Conservation (phyloP, 2,329 filamentous ascomycete species). For the Paecilomyces sp. region DNA sequence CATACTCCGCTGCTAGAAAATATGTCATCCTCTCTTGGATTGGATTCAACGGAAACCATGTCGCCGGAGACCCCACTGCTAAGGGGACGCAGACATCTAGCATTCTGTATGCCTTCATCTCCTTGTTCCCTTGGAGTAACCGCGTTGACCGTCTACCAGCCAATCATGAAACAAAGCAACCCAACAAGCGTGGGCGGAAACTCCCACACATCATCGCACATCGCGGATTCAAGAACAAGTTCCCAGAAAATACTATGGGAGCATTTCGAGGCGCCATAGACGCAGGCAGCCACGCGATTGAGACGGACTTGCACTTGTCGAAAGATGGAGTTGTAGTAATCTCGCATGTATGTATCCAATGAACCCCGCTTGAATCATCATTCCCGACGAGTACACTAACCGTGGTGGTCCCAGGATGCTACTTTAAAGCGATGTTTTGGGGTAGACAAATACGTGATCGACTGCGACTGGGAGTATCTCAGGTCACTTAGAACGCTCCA, state of each 20-base stretch:
- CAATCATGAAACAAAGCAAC: background rate
- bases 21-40: background rate
- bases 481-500: conserved; percentile 59
- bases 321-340: conserved; percentile 78
- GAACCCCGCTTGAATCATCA: background rate
- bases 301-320: conserved; percentile 81
- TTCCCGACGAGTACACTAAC: background rate
- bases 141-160: background rate
- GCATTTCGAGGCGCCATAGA: conserved; percentile 69
- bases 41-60: background rate
- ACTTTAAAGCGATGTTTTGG: conserved; percentile 78
- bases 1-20: background rate
- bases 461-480: conserved; percentile 71
- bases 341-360: conserved; percentile 56
- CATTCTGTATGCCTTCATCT: background rate
- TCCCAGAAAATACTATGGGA: conserved; percentile 79
- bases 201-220: conserved; percentile 35
- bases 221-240: conserved; percentile 55
- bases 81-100: background rate
- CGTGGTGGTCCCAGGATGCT: conserved; percentile 50
- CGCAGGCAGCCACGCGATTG: conserved; percentile 71
- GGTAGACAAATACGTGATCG: conserved; percentile 60
- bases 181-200: background rate
- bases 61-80: background rate
- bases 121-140: background rate